A percentile compares a stretch with the other conserved stretches of the same genome.
Conservation (phyloP, 129 eudicot genomes). For the Artemisia tridentata region DNA sequence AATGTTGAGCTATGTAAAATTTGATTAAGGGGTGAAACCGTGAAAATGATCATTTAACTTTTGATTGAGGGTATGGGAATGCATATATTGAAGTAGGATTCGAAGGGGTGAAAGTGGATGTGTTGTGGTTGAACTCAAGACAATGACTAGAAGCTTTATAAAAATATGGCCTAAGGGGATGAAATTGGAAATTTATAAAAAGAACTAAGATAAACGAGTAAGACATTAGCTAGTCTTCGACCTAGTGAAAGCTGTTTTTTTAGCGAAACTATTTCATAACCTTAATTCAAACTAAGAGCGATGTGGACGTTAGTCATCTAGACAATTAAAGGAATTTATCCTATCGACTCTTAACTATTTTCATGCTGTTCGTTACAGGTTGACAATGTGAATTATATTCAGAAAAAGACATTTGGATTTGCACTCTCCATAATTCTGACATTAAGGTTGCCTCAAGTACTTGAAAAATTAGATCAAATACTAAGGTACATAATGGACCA, state of each 20-base stretch:
- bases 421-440: constrained; percentile 85
- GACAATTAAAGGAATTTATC: not conserved
- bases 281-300: not conserved
- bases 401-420: constrained; percentile 71
- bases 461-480: constrained; percentile 89
- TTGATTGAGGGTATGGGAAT: too few relatives aligned
- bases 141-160: too few relatives aligned
- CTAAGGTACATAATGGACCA: constrained; percentile 51
- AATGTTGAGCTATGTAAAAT: too few relatives aligned
- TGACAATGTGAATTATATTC: constrained; percentile 73
- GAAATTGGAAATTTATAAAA: not conserved
- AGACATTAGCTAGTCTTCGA: not conserved
- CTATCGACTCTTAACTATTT: constrained; percentile 10
- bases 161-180: not conserved
- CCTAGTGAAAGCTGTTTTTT: not conserved
- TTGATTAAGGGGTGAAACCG: too few relatives aligned
- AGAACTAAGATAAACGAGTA: not conserved
- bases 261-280: not conserved
- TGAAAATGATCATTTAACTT: too few relatives aligned
- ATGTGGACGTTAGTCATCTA: not conserved
- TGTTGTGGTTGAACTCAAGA: too few relatives aligned
- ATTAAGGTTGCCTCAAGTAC: constrained; percentile 84
- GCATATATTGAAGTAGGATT: too few relatives aligned
- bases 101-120: too few relatives aligned
- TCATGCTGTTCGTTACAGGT: constrained; percentile 46